Evolutionary conservation across 805 yeast species (phyloP).

Genomic region (Cyberlindnera xishuangbannaensis): DNA sequence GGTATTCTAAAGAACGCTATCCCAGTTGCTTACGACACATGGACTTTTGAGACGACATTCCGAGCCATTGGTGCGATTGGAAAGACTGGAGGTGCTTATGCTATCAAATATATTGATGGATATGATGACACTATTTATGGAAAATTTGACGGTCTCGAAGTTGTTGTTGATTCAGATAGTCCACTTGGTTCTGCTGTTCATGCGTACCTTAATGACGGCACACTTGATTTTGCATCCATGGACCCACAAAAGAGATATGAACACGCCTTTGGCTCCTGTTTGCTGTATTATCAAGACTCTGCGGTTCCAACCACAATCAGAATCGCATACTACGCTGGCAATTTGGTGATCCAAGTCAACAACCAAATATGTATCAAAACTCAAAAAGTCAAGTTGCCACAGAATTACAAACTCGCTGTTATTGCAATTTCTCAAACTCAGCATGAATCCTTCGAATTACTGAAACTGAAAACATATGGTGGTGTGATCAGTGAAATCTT

Average conservation of each 20-base stretch:
- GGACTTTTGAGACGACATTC: constrained; percentile 58
- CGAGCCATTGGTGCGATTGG: constrained; percentile 54
- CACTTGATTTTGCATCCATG: constrained; percentile 27
- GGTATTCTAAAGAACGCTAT: constrained; percentile 45
- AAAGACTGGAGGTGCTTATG: constrained; percentile 47
- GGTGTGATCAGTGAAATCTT: constrained; percentile 48
- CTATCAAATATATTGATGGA: constrained; percentile 31
- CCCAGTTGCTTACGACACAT: constrained; percentile 29
- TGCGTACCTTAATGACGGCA: constrained; percentile 57
- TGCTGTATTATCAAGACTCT: constrained; percentile 56
- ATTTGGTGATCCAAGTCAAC: constrained; percentile 64
- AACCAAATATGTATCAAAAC: constrained; percentile 68
- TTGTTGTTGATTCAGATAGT: constrained; percentile 49
- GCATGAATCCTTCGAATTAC: constrained; percentile 59
- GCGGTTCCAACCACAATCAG: constrained; percentile 68
- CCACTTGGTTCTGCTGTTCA: constrained; percentile 45
- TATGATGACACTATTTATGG: constrained; percentile 44
- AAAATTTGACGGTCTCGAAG: constrained; percentile 56
- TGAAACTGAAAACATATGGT: constrained; percentile 51
- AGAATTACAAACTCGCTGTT: constrained; percentile 44
- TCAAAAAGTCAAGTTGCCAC: constrained; percentile 42
- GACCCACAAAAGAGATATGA: constrained; percentile 23
- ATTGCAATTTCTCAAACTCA: constrained; percentile 40
- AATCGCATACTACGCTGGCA: constrained; percentile 47
- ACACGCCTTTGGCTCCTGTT: constrained; percentile 47